Evolutionary conservation across 2,329 filamentous ascomycete species (phyloP).

Genomic region (Colletotrichum spinosum): DNA sequence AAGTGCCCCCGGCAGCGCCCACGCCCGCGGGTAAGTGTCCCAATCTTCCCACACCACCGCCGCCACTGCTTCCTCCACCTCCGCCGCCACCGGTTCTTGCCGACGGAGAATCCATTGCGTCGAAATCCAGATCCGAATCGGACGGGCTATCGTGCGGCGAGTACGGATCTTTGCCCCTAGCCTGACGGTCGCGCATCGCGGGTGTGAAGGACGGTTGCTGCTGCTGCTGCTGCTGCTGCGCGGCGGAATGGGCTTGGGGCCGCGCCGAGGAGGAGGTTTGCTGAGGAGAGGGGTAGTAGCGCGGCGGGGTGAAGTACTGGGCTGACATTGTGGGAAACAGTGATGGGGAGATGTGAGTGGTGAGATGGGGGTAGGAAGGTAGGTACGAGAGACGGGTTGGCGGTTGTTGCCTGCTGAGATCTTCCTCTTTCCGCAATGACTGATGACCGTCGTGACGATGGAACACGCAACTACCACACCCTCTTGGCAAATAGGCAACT

Average conservation of each 20-base stretch:
- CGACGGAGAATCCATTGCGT: slow-evolving; percentile 29
- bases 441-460: no score
- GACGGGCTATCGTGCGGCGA: slow-evolving; percentile 45
- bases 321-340: slow-evolving; percentile 13
- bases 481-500: no score
- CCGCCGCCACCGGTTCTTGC: not conserved
- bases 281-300: slow-evolving; percentile 28
- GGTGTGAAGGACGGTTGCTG: slow-evolving; percentile 54
- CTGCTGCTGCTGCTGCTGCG: slow-evolving; percentile 45
- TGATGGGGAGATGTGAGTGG: not conserved
- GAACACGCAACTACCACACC: no score
- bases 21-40: slow-evolving; percentile 11
- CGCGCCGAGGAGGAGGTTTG: slow-evolving; percentile 23
- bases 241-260: not conserved
- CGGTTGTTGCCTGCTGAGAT: not conserved
- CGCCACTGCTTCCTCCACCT: not conserved
- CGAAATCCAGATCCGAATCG: slow-evolving; percentile 44
- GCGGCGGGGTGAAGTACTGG: slow-evolving; percentile 32
- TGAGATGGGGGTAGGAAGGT: not conserved
- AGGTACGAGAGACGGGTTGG: slow-evolving; percentile 1
- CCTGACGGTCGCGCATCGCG: slow-evolving; percentile 68
- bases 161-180: slow-evolving; percentile 69
- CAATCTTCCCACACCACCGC: slow-evolving; percentile 13
- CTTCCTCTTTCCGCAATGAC: no score
- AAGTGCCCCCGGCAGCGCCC: slow-evolving; percentile 51